These are phyloP conservation scores for Trematosphaeria pertusa DNA, from an alignment of 2,329 filamentous ascomycete species.

Conservation along the genomic window DNA sequence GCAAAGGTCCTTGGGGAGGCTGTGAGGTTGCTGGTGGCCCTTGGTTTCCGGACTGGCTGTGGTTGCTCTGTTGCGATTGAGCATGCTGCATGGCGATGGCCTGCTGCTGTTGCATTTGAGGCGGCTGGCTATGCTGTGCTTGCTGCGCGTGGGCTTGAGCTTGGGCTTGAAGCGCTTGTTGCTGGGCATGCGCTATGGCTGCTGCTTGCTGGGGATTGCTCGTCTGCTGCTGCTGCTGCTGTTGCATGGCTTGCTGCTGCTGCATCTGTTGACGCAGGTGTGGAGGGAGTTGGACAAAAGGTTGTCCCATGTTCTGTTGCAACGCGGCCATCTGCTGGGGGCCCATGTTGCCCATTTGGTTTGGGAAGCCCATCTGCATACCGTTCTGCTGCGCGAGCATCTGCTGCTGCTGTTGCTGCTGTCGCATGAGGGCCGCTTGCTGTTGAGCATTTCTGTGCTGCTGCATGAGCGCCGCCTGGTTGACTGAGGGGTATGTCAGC, in stretches of 20 bases:
- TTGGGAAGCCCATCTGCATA: constrained; percentile 62
- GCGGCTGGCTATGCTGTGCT: constrained; percentile 56
- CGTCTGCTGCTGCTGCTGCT: constrained; percentile 35
- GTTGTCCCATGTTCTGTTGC: constrained; percentile 31
- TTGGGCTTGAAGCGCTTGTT: constrained; percentile 43
- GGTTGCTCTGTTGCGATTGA: constrained; percentile 57
- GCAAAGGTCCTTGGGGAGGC: constrained; percentile 46
- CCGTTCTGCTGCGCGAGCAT: constrained; percentile 61
- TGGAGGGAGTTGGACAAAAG: constrained; percentile 35
- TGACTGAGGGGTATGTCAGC: too few relatives aligned
- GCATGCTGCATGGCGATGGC: constrained; percentile 56
- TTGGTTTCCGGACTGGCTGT: constrained; percentile 52
- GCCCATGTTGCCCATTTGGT: constrained; percentile 62
- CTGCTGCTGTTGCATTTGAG: constrained; percentile 53
- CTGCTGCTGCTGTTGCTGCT: constrained; percentile 60
- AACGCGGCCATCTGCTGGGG: constrained; percentile 40
- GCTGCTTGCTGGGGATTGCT: constrained; percentile 48
- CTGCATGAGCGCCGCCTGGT: too few relatives aligned
- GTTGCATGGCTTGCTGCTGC: constrained; percentile 55
- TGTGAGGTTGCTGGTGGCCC: constrained; percentile 44
- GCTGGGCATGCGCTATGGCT: constrained; percentile 57
- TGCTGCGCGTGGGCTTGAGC: constrained; percentile 51
- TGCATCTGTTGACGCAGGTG: constrained; percentile 54
- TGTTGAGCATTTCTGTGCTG: constrained; percentile 51
- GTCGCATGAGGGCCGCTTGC: constrained; percentile 56